Evolutionary conservation across 306 rosid genomes (phyloP), one percentile per base, ranked within the genome.

Genomic region (Sphenostylis stenocarpa): DNA sequence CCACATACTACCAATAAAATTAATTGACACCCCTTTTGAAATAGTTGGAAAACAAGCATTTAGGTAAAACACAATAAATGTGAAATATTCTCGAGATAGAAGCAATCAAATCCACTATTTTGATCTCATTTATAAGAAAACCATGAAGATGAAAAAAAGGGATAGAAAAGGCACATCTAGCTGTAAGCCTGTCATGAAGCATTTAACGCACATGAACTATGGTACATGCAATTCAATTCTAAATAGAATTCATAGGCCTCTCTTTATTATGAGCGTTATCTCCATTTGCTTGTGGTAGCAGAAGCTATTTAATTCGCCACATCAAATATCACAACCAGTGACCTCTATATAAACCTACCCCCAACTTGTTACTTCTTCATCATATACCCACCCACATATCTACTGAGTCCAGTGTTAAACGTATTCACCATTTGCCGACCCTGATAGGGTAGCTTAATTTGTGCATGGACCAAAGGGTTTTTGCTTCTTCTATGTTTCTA

Each of bases 301-400:
- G 66, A 70, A 63, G 49, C 7, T 10, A 81, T 74, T 85, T 28
- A 85, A 82, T 85, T 63, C 51, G 0, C 20, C 24, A 67, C 38
- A 66, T 23, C 63, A 68, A 78, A 77, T n/a, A 78, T 47, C 67
- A 17, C 80, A 77, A 23, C 45, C 45, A 43, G 55, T 29, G 36
- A 63, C 36, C 47, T 78, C 70, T 85, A 82, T 85, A 78, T 74
- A 85, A 55, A 75, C 73, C 6, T 48, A 49, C 57, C 36, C 17
- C 12, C n/a, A 28, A 56, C 73, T 31, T 51, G 8, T 5, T 26
- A 34, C 53, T 7, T 53, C 1, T 29, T 79, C 62, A 68, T n/a
- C n/a, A n/a, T n/a, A n/a, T 16, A 21, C 8, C 31, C 34, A 21
- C 8, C 31, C 34, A 23, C 39, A 56, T 38, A 55, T 20, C 31